phyloP scores from a whole-genome alignment of 805 yeast species.

The Saccharomycopsis sp. region DNA sequence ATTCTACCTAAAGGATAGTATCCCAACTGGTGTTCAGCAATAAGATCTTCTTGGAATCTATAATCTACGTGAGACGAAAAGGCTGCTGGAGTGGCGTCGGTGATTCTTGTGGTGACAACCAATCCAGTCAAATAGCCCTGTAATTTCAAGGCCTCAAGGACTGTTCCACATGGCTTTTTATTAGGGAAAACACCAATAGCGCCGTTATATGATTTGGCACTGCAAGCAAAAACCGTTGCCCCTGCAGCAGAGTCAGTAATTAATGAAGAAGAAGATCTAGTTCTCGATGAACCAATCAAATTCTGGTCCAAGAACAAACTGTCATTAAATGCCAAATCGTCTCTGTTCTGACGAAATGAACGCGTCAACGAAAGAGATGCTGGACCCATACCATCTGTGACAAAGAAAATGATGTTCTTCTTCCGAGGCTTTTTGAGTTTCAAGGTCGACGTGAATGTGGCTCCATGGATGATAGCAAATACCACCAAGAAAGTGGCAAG shows the following conservation, averaged over 20 bases:
- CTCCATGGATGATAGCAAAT: background rate
- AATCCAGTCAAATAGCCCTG: slow-evolving; percentile 80
- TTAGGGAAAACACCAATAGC: slow-evolving; percentile 81
- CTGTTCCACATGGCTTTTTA: slow-evolving; percentile 75
- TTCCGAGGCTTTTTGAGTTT: slow-evolving; percentile 29
- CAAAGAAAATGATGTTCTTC: slow-evolving; percentile 79
- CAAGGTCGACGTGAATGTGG: background rate
- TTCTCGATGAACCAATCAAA: slow-evolving; percentile 77
- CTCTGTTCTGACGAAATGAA: slow-evolving; percentile 59
- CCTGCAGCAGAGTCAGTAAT: slow-evolving; percentile 97
- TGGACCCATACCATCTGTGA: slow-evolving; percentile 95
- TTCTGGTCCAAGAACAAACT: slow-evolving; percentile 57
- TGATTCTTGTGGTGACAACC: slow-evolving; percentile 86
- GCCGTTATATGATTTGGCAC: slow-evolving; percentile 76
- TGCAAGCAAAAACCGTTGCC: slow-evolving; percentile 90
- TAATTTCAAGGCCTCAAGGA: slow-evolving; percentile 80
- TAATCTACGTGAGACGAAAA: slow-evolving; percentile 74
- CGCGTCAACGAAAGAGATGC: slow-evolving; percentile 77
- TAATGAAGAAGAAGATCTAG: slow-evolving; percentile 68
- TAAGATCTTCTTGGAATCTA: slow-evolving; percentile 74
- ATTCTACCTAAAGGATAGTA: slow-evolving; percentile 68
- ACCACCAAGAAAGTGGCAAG: background rate
- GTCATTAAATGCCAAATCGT: slow-evolving; percentile 47
- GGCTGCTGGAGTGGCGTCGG: slow-evolving; percentile 94
- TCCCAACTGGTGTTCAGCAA: slow-evolving; percentile 85